phyloP scores from a whole-genome alignment of 2,329 filamentous ascomycete species.

The Colletotrichum gloeosporioides region DNA sequence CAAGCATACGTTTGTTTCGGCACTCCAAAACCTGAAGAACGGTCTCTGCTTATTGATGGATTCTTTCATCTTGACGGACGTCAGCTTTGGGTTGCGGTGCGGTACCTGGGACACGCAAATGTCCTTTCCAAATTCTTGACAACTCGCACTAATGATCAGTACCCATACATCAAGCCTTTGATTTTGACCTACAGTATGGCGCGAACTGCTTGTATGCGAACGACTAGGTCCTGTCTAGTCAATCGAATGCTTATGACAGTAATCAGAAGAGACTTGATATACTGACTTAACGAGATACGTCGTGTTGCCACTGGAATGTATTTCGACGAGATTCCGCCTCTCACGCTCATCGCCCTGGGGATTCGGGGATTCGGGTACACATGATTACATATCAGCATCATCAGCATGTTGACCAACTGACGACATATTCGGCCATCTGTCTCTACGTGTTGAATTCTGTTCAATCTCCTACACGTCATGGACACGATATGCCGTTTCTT shows the following conservation, averaged over 20 bases:
- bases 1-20: not conserved
- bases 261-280: not conserved
- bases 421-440: not conserved
- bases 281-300: not conserved
- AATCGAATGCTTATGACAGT: not conserved
- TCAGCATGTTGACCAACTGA: not conserved
- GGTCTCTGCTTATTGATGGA: not conserved
- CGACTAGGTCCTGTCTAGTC: not conserved
- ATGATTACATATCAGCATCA: not conserved
- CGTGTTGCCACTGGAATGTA: not conserved
- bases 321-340: not conserved
- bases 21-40: not conserved
- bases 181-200: not conserved
- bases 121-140: not conserved
- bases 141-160: not conserved
- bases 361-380: not conserved
- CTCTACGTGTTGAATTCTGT: not conserved
- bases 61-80: not conserved
- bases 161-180: not conserved
- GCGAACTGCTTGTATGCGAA: not conserved
- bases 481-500: not conserved
- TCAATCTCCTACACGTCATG: not conserved
- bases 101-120: not conserved
- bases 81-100: not conserved
- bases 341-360: not conserved